Conservation (phyloP, 805 yeast species). For the Lipomyces spencermartinsiae region DNA sequence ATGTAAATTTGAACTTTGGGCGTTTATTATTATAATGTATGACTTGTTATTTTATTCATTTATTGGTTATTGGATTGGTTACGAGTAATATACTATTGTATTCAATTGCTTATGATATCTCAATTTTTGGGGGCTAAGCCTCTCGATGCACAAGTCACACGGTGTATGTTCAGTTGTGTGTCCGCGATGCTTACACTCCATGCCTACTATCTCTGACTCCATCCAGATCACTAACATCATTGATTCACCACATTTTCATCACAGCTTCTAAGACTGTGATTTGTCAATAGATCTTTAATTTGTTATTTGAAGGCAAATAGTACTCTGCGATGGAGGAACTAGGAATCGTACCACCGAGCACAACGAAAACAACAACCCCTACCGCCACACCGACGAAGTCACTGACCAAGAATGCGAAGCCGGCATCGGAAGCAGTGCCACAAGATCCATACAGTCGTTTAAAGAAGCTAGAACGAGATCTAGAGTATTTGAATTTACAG, state of each 20-base stretch:
- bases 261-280: neutral
- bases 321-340: conserved; percentile 62
- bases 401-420: conserved; percentile 40
- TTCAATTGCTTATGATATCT: too few species aligned
- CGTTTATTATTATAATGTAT: neutral
- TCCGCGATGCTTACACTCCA: neutral
- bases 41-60: neutral
- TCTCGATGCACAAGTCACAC: conserved; percentile 16
- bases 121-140: too few species aligned
- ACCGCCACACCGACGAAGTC: conserved; percentile 40
- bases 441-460: conserved; percentile 80
- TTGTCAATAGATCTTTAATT: neutral
- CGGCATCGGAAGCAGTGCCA: conserved; percentile 17
- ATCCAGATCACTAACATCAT: neutral
- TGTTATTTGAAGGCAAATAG: conserved; percentile 4
- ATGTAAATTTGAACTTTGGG: neutral
- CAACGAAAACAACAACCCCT: conserved; percentile 31
- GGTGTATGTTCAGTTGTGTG: conserved; percentile 1
- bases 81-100: neutral
- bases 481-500: conserved; percentile 82
- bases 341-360: conserved; percentile 51
- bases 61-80: neutral
- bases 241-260: neutral
- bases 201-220: neutral
- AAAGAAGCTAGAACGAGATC: conserved; percentile 88